Evolutionary conservation across 192 early-diverging fungal genomes (phyloP).

Genomic region (Coemansia sp.): DNA sequence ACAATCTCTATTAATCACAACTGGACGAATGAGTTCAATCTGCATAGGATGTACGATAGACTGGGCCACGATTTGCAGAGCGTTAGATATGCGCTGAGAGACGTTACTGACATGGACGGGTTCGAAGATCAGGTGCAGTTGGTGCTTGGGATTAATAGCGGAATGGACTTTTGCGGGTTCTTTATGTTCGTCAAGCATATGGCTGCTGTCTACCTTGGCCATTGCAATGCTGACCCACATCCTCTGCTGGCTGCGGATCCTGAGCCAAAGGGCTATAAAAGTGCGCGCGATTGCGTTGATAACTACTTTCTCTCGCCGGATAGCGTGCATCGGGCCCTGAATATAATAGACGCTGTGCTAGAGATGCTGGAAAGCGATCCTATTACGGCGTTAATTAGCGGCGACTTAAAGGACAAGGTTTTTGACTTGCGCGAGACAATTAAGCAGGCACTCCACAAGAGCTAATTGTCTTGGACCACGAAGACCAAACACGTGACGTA

Average conservation of each 20-base stretch:
- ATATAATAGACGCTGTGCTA: conserved; percentile 14
- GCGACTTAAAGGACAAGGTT: not conserved
- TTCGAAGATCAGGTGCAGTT: conserved; percentile 41
- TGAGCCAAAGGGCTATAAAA: not conserved
- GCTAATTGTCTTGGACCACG: not conserved
- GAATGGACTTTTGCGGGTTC: conserved; percentile 39
- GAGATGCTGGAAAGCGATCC: conserved; percentile 22
- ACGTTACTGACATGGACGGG: conserved; percentile 54
- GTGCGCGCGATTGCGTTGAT: conserved; percentile 9
- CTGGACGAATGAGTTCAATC: conserved; percentile 69
- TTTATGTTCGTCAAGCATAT: conserved; percentile 25
- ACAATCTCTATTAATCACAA: conserved; percentile 81
- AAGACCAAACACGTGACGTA: not conserved
- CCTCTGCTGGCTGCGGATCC: not conserved
- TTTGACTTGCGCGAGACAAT: not conserved
- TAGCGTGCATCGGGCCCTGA: conserved; percentile 19
- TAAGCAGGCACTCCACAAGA: not conserved
- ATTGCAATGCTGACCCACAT: not conserved
- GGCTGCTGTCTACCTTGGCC: conserved; percentile 13
- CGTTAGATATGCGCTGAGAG: conserved; percentile 58
- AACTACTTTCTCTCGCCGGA: conserved; percentile 18
- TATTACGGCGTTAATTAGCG: not conserved
- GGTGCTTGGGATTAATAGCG: conserved; percentile 35
- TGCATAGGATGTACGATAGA: conserved; percentile 51
- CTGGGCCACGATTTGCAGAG: conserved; percentile 54